Evolutionary conservation across 441 rosid genomes (phyloP), one percentile per base, ranked within the genome.

Genomic region (Gossypium schwendimanii): DNA sequence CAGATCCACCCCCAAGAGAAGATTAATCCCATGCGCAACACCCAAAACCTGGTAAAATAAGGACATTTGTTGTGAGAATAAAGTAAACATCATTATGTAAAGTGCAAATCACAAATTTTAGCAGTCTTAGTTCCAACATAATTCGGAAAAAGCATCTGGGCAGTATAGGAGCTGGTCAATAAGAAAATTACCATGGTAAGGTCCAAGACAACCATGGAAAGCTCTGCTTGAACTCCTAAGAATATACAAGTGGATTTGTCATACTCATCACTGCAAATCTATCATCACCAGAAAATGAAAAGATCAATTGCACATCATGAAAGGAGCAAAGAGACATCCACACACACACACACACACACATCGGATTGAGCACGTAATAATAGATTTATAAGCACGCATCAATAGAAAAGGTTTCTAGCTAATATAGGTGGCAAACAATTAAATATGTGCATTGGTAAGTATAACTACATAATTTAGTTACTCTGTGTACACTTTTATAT

Each of bases 1-100:
- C 83, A 96, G 82, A 75, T 91, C 98, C 83, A 89, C 76, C 76
- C 98, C 97, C 9, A 89, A 67, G 68, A 93, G 87, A 85, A 93
- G 88, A 87, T 91, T 93, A 81, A 96, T 89, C 15, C 89, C 95
- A 80, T 96, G 96, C 2, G 94, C 98, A 74, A 91, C 85, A 52
- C 99, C 99, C 74, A 96, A 81, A 84, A 96, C 84, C 99, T 96
- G 79, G 83, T 63, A 62, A 66, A 78, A 79, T 76, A 62, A 44
- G 50, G 71, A 70, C 61, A 76, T 73, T 77, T 70, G 31, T 63
- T 59, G 77, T 81, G 62, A 75, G 75, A 69, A 71, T 52, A 50
- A 47, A 31, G 74, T 47, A 53, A 63, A 39, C 47, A 65, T 44
- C 6, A 21, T 14, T 6, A 7, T 3, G 49, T 1, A 1, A 64